Evolutionary conservation across 176 grass and related monocot species (phyloP).

Genomic region (Rhynchospora tenuis): DNA sequence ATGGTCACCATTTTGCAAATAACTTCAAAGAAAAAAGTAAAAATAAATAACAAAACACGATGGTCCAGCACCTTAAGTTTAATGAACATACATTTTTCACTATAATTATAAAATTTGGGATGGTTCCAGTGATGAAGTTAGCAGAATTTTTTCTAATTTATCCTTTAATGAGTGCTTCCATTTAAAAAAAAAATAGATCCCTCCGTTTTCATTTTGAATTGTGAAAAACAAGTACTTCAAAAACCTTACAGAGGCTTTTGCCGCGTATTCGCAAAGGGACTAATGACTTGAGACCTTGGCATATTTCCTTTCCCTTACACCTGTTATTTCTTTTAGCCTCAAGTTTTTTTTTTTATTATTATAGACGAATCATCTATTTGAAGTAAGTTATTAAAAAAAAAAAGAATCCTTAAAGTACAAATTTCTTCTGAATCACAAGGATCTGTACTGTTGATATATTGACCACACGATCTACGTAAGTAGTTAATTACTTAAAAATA

Average conservation of each 20-base stretch:
- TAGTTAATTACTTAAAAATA: neutral
- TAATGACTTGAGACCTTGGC: neutral
- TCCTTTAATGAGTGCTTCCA: neutral
- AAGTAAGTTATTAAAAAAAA: neutral
- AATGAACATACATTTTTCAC: neutral
- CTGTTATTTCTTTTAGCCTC: conserved; percentile 18
- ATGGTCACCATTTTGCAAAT: neutral
- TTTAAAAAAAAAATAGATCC: neutral
- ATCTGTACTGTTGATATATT: neutral
- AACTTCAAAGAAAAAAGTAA: too few relatives aligned
- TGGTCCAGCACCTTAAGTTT: neutral
- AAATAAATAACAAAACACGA: too few relatives aligned
- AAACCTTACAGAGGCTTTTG: neutral
- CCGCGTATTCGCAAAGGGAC: neutral
- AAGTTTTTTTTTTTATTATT: conserved; percentile 6
- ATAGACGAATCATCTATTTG: neutral
- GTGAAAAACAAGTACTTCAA: neutral
- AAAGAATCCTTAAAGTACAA: neutral
- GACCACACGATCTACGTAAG: neutral
- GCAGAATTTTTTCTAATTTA: neutral
- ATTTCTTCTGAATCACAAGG: neutral
- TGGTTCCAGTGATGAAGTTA: neutral
- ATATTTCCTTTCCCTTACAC: neutral
- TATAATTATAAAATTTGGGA: neutral
- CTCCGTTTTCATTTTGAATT: neutral